Conservation (phyloP, 164 flowering plant species). For the Nelumbo lutea region DNA sequence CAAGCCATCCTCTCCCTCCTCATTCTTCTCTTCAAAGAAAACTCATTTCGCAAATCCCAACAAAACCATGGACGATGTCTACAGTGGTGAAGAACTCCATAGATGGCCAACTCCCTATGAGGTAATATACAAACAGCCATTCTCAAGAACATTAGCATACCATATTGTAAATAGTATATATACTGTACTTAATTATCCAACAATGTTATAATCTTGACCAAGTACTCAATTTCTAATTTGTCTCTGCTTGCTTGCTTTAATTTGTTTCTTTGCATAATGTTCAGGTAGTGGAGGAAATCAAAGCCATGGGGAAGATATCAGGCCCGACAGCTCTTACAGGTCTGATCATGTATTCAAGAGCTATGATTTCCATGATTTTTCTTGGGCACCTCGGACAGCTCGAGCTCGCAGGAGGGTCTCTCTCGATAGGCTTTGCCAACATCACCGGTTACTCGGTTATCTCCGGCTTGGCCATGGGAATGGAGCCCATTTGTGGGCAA, state of each 20-base stretch:
- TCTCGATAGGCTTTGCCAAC: slow-evolving; percentile 89
- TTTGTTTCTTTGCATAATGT: slow-evolving; percentile 7
- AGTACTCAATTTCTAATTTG: background rate
- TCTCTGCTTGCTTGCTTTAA: background rate
- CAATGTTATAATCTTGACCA: background rate
- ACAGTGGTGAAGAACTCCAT: slow-evolving; percentile 38
- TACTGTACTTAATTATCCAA: too few relatives aligned
- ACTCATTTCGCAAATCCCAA: slow-evolving; percentile 31
- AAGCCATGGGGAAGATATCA: slow-evolving; percentile 72
- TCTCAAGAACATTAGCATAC: background rate
- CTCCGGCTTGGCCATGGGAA: slow-evolving; percentile 93
- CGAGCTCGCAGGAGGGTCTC: slow-evolving; percentile 88
- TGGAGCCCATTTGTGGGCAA: slow-evolving; percentile 98
- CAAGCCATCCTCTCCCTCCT: slow-evolving; percentile 45
- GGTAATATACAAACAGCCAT: slow-evolving; percentile 36
- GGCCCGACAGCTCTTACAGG: slow-evolving; percentile 81
- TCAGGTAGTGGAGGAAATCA: slow-evolving; percentile 77
- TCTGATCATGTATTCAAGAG: slow-evolving; percentile 67
- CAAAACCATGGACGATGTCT: slow-evolving; percentile 29
- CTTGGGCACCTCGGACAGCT: slow-evolving; percentile 87
- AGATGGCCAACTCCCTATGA: slow-evolving; percentile 81
- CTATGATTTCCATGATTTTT: slow-evolving; percentile 92
- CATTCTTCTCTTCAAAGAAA: slow-evolving; percentile 36
- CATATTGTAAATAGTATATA: background rate
- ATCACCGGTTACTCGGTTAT: slow-evolving; percentile 94